Evolutionary conservation across 164 flowering plant genomes (phyloP).

Genomic region (Umbellularia californica): DNA sequence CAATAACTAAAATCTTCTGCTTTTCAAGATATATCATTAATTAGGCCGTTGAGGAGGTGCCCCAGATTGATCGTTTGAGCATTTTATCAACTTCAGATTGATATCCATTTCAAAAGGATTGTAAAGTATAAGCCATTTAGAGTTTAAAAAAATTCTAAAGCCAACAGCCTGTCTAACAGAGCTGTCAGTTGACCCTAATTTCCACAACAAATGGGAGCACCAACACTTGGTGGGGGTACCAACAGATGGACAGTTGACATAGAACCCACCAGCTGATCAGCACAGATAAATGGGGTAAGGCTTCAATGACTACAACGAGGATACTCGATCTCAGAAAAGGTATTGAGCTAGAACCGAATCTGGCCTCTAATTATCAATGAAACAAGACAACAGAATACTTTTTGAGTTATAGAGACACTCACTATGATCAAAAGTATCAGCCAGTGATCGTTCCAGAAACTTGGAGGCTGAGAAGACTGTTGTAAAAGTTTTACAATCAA

Average conservation of each 20-base stretch:
- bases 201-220: no score
- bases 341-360: background rate
- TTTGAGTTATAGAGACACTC: constrained; percentile 8
- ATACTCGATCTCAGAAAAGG: background rate
- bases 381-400: background rate
- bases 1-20: background rate
- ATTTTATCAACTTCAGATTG: background rate
- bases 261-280: background rate
- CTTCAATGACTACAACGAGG: background rate
- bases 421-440: constrained; percentile 29
- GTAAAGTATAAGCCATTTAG: no score
- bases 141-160: no score
- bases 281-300: background rate
- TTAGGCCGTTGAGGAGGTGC: background rate
- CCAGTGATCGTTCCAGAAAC: constrained; percentile 37
- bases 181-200: no score
- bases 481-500: background rate
- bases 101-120: no score
- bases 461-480: constrained; percentile 56
- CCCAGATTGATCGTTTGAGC: background rate
- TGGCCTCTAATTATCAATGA: background rate
- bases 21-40: background rate
- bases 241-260: no score
- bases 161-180: no score
- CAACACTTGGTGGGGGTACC: no score